A percentile compares a stretch with the other conserved stretches of the same genome.
Conservation (phyloP, 1,284 basidiomycete genomes). For the Vanrija humicola region DNA sequence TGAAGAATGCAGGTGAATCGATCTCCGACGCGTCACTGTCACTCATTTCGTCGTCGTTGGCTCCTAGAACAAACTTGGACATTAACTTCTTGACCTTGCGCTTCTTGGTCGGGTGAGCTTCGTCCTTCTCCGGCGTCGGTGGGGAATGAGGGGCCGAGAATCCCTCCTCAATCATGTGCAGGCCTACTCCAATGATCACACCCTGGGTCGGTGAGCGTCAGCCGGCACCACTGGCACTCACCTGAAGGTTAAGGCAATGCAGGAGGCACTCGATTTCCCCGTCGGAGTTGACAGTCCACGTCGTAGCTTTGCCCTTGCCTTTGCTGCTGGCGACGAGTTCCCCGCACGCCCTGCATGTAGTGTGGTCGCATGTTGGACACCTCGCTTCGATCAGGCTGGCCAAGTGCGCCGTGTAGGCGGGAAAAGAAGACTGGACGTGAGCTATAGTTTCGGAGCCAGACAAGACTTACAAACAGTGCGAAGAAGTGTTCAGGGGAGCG, state of each 20-base stretch:
- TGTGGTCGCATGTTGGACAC: conserved; percentile 63
- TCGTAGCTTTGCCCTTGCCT: conserved; percentile 6
- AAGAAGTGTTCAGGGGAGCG: conserved; percentile 75
- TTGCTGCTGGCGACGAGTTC: conserved; percentile 51
- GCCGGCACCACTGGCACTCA: conserved; percentile 6
- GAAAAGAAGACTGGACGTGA: conserved; percentile 61
- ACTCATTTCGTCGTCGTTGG: conserved; percentile 53
- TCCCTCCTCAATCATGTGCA: conserved; percentile 52
- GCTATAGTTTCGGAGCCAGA: background rate
- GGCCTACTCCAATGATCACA: conserved; percentile 75
- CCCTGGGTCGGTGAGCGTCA: conserved; percentile 53
- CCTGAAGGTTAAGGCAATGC: conserved; percentile 74
- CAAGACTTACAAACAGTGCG: conserved; percentile 64
- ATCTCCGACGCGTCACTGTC: conserved; percentile 51
- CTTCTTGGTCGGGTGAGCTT: conserved; percentile 46
- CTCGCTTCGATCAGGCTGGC: conserved; percentile 56
- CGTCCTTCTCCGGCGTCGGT: conserved; percentile 26
- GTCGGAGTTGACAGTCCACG: background rate
- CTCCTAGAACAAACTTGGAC: background rate
- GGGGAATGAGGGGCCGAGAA: conserved; percentile 11
- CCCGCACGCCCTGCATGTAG: conserved; percentile 79
- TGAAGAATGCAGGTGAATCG: conserved; percentile 1
- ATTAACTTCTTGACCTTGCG: conserved; percentile 10
- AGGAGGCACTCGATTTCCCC: conserved; percentile 60
- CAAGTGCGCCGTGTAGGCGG: conserved; percentile 64